Evolutionary conservation across 2,329 filamentous ascomycete genomes (phyloP).

Genomic region (Colletotrichum tropicale): DNA sequence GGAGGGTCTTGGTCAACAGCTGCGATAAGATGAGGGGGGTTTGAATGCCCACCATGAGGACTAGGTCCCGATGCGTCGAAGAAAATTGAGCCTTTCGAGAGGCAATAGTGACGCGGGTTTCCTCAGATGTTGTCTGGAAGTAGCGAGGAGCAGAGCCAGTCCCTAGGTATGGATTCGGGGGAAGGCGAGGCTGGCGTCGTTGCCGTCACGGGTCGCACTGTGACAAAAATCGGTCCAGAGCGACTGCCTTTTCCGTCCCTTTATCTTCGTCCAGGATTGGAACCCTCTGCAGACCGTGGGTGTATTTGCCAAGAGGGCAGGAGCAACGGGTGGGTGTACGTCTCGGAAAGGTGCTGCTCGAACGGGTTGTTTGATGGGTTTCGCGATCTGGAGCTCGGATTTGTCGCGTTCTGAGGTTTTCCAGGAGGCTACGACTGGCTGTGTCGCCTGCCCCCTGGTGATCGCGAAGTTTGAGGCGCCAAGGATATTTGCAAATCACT

Average conservation of each 20-base stretch:
- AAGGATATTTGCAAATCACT: neutral
- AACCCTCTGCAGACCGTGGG: neutral
- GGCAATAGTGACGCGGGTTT: neutral
- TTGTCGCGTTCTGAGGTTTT: neutral
- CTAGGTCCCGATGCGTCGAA: neutral
- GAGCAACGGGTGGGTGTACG: neutral
- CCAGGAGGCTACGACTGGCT: neutral
- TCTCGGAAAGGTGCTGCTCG: neutral
- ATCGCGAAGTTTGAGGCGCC: neutral
- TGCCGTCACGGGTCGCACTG: neutral
- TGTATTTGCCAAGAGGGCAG: neutral
- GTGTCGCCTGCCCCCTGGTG: neutral
- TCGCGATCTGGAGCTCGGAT: neutral
- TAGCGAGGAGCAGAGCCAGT: neutral
- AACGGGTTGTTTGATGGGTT: neutral
- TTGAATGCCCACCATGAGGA: constrained; percentile 15
- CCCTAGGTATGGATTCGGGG: neutral
- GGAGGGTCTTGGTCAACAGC: neutral
- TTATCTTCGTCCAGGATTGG: neutral
- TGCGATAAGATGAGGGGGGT: neutral
- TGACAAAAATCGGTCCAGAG: neutral
- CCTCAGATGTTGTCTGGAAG: neutral
- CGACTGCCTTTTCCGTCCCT: neutral
- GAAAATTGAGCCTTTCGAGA: neutral
- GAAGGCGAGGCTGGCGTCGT: neutral